Evolutionary conservation across 768 basidiomycete species (phyloP).

Genomic region (Tephrocybe sp.): DNA sequence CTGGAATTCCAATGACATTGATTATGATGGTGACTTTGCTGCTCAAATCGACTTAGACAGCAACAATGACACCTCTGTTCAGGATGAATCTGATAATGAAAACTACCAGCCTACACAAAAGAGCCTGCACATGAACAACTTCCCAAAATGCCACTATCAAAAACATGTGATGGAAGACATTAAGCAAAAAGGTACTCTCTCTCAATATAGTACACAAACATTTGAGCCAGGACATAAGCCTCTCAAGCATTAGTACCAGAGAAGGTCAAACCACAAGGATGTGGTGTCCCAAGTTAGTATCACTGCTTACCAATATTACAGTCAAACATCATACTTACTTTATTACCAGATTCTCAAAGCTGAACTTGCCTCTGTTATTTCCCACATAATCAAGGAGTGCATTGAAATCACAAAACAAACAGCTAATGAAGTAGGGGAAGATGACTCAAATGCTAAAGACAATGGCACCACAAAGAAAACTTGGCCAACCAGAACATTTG

Average conservation of each 20-base stretch:
- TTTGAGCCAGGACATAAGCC: conserved; percentile 31
- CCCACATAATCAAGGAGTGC: neutral
- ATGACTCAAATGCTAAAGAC: neutral
- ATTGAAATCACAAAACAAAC: neutral
- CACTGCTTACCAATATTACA: neutral
- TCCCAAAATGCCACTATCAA: conserved; percentile 34
- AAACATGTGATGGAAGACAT: too few relatives aligned
- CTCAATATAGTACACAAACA: too few relatives aligned
- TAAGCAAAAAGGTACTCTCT: too few relatives aligned
- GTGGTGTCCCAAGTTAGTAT: conserved; percentile 29
- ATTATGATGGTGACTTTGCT: too few relatives aligned
- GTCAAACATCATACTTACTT: neutral
- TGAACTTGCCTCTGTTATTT: neutral
- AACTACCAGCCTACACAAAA: conserved; percentile 21
- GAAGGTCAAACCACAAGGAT: conserved; percentile 32
- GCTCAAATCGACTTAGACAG: too few relatives aligned
- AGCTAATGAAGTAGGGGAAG: neutral
- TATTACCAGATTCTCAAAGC: neutral
- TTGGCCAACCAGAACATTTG: neutral
- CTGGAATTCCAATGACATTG: too few relatives aligned
- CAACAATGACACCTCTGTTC: too few relatives aligned
- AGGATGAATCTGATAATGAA: too few relatives aligned
- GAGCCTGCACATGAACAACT: conserved; percentile 7
- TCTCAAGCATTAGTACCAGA: conserved; percentile 24
- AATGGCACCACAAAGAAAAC: neutral